These are phyloP conservation scores for Trichosporon sp. DNA, from an alignment of 1,284 basidiomycete genomes.

Conservation along the genomic window DNA sequence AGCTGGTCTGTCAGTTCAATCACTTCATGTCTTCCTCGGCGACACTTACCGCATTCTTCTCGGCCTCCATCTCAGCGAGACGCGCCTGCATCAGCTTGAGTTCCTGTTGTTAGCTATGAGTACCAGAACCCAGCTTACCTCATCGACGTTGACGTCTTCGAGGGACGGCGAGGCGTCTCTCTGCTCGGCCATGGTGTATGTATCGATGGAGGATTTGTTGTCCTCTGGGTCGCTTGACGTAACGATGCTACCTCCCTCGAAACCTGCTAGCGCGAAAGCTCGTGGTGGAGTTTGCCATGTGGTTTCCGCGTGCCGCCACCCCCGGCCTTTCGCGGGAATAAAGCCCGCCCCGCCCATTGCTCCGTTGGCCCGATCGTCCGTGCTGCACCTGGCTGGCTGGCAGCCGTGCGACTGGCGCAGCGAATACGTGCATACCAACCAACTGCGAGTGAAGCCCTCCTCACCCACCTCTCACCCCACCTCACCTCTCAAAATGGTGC, in stretches of 20 bases:
- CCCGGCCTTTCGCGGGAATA: neutral
- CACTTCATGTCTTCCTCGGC: slow-evolving; percentile 44
- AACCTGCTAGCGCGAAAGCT: neutral
- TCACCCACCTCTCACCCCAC: slow-evolving; percentile 16
- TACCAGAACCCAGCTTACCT: slow-evolving; percentile 35
- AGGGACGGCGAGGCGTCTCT: slow-evolving; percentile 47
- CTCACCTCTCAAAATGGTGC: slow-evolving; percentile 23
- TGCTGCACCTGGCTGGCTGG: slow-evolving; percentile 13
- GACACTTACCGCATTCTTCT: slow-evolving; percentile 65
- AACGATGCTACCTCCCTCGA: neutral
- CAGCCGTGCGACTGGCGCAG: neutral
- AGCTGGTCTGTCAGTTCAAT: slow-evolving; percentile 1
- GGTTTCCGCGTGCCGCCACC: slow-evolving; percentile 16
- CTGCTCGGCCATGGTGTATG: slow-evolving; percentile 45
- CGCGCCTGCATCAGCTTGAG: slow-evolving; percentile 80
- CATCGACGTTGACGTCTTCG: slow-evolving; percentile 51
- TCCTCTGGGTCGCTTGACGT: slow-evolving; percentile 2
- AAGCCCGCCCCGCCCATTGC: slow-evolving; percentile 4
- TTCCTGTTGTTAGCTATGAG: slow-evolving; percentile 48
- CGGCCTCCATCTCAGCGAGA: slow-evolving; percentile 83
- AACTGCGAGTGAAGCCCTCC: neutral
- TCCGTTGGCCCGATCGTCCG: slow-evolving; percentile 5
- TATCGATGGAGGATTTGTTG: slow-evolving; percentile 13
- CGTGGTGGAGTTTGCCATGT: slow-evolving; percentile 12
- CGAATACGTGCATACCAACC: slow-evolving; percentile 18